Evolutionary conservation across 2,329 filamentous ascomycete genomes (phyloP), one percentile per base, ranked within the genome.

Genomic region (Alternaria hordeiaustralica): DNA sequence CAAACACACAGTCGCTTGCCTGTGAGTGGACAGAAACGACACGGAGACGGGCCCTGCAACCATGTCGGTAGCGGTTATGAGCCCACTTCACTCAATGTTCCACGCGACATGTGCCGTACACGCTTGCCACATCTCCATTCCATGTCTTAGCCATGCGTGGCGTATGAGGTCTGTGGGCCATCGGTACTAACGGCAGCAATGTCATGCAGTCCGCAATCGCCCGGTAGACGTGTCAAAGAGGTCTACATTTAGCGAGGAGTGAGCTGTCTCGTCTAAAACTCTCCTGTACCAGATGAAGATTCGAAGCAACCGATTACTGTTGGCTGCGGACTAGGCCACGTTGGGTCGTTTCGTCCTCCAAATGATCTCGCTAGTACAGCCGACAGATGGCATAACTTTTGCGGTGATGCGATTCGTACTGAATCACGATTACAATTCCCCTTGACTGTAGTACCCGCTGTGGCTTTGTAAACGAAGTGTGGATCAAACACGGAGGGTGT

Each of bases 131-230:
- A 54, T 61, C 57, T 64, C 55, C 63, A 55, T 41, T 49, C 51
- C 26, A 53, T 68, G 71, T 66, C 65, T 70, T 69, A 65, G 60
- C 69, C 72, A 74, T 75, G 70, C 66, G 65, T 71, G 68, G 58
- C 74, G 75, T 76, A 61, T 76, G 73, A 74, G 70, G 72, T 65
- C 59, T 72, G 65, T 69, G 71, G 71, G 64, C 50, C 61, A 51
- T 62, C 66, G 74, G 74, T 54, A 66, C 66, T 66, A 65, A 66
- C 73, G 70, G 73, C 71, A 69, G 66, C 53, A 33, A 53, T 25
- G 66, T 67, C 55, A 75, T 71, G 65, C 67, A 68, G 60, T 56
- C 64, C 59, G 44, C 59, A 51, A 55, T 50, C 61, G 61, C 65
- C 57, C 57, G 53, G 55, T 66, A 65, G 64, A 43, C 64, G 63